phyloP scores from a whole-genome alignment of 2,329 filamentous ascomycete species.

The Monosporascus sp. region DNA sequence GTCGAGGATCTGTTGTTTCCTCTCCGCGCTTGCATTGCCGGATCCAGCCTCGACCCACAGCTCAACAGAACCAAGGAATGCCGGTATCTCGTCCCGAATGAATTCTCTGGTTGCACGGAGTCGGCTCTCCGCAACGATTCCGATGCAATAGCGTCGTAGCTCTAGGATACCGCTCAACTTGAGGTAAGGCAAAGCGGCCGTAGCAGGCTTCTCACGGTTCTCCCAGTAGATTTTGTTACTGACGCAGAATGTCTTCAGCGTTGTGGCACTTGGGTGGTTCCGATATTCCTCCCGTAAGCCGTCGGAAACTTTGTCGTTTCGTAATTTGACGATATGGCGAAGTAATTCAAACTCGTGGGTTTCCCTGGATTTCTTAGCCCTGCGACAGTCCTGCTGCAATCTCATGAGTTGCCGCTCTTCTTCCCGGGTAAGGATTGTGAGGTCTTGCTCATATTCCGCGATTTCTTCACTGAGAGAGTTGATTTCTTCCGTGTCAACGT shows the following conservation, averaged over 20 bases:
- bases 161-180: constrained; percentile 36
- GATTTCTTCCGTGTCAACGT: no score
- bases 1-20: constrained; percentile 27
- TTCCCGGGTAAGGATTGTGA: no score
- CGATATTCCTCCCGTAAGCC: constrained; percentile 26
- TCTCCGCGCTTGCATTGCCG: constrained; percentile 31
- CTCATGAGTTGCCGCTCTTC: no score
- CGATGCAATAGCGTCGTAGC: constrained; percentile 39
- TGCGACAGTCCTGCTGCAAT: no score
- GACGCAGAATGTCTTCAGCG: constrained; percentile 37
- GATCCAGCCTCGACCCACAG: constrained; percentile 42
- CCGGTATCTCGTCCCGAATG: constrained; percentile 36
- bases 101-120: constrained; percentile 30
- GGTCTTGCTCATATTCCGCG: no score
- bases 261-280: constrained; percentile 13
- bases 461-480: no score
- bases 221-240: constrained; percentile 41
- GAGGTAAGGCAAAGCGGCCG: constrained; percentile 27
- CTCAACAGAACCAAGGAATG: constrained; percentile 33
- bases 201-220: constrained; percentile 21
- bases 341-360: constrained; percentile 15
- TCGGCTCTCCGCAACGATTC: constrained; percentile 39
- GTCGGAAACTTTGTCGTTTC: constrained; percentile 31
- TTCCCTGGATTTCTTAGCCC: no score
- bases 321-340: constrained; percentile 30